These are phyloP conservation scores for Candida parachauliodes DNA, from an alignment of 805 yeast genomes.

Conservation along the genomic window DNA sequence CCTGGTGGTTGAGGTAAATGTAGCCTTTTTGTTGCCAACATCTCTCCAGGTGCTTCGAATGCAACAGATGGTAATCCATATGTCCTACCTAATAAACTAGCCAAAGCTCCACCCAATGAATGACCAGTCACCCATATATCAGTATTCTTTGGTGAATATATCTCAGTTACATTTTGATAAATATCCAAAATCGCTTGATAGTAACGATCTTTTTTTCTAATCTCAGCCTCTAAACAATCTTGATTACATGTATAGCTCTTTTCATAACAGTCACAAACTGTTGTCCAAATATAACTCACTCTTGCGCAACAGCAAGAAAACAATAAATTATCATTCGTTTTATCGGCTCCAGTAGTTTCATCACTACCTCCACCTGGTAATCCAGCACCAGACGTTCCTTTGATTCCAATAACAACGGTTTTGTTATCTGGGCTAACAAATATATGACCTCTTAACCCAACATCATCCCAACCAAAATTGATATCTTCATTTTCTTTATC, in stretches of 20 bases:
- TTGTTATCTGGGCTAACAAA: conserved; percentile 58
- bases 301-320: conserved; percentile 97
- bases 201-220: conserved; percentile 72
- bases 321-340: conserved; percentile 78
- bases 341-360: conserved; percentile 80
- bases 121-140: conserved; percentile 93
- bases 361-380: conserved; percentile 45
- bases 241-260: conserved; percentile 85
- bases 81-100: conserved; percentile 79
- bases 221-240: conserved; percentile 74
- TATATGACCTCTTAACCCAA: conserved; percentile 88
- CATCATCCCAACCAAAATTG: conserved; percentile 82
- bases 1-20: conserved; percentile 96
- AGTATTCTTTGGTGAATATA: conserved; percentile 61
- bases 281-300: conserved; percentile 84
- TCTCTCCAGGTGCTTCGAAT: conserved; percentile 91
- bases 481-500: conserved; percentile 52
- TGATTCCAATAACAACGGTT: conserved; percentile 73
- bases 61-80: conserved; percentile 87
- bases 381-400: conserved; percentile 88
- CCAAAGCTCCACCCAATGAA: conserved; percentile 87
- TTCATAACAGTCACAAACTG: conserved; percentile 92
- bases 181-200: conserved; percentile 76
- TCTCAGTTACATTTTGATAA: conserved; percentile 61
- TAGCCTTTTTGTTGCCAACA: conserved; percentile 74